A percentile compares a stretch with the other conserved stretches of the same genome.
These are phyloP conservation scores for Cyphellophora attinorum DNA, from an alignment of 2,329 filamentous ascomycete species.

Conservation along the genomic window DNA sequence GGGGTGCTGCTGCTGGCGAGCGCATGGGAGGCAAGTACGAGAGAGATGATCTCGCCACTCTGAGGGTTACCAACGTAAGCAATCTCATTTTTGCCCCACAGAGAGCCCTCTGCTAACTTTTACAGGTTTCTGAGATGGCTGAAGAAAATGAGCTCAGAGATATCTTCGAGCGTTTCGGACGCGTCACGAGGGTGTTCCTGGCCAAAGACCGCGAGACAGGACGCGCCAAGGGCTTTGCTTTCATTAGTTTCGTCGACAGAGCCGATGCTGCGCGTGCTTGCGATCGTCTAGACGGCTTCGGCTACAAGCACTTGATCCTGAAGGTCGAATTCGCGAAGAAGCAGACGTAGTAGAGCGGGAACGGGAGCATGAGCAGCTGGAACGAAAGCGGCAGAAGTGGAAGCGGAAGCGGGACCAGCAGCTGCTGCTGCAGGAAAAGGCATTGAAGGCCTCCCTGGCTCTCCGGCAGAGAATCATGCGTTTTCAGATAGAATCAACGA, in stretches of 20 bases:
- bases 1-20: slow-evolving; percentile 52
- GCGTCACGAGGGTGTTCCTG: slow-evolving; percentile 93
- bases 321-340: slow-evolving; percentile 45
- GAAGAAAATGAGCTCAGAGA: slow-evolving; percentile 92
- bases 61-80: slow-evolving; percentile 92
- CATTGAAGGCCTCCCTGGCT: too few relatives aligned
- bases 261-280: slow-evolving; percentile 83
- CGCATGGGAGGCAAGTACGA: slow-evolving; percentile 91
- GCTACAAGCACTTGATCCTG: slow-evolving; percentile 43
- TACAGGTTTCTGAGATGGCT: slow-evolving; percentile 86
- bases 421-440: too few relatives aligned
- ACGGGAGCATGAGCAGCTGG: too few relatives aligned
- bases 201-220: slow-evolving; percentile 97
- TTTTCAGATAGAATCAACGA: too few relatives aligned
- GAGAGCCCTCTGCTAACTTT: slow-evolving; percentile 5
- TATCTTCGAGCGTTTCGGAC: slow-evolving; percentile 95
- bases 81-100: neutral
- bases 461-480: too few relatives aligned
- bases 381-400: too few relatives aligned
- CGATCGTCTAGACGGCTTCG: slow-evolving; percentile 92
- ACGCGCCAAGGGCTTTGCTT: slow-evolving; percentile 95
- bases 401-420: too few relatives aligned
- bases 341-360: slow-evolving; percentile 2
- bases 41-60: slow-evolving; percentile 88
- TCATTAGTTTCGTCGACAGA: slow-evolving; percentile 92